Percentiles rank a stretch among this genome's conserved stretches.
Conservation (phyloP, 148 eudicot species). For the Dianthus caryophyllus region DNA sequence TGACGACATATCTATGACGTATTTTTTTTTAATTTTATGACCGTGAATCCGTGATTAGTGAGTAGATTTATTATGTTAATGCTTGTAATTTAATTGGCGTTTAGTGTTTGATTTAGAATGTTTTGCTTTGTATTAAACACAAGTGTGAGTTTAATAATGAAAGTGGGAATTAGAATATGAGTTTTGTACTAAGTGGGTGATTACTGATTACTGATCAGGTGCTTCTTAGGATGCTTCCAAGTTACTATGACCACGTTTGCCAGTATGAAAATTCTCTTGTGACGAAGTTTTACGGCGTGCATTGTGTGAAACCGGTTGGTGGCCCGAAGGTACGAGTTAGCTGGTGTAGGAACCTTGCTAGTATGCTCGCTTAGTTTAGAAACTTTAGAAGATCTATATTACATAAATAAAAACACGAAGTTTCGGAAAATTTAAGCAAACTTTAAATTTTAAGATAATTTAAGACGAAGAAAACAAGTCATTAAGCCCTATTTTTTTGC, state of each 20-base stretch:
- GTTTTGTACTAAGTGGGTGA: constrained; percentile 24
- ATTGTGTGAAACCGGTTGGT: constrained; percentile 87
- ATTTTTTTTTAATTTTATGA: neutral
- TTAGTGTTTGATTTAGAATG: constrained; percentile 2
- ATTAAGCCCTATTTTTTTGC: too few relatives aligned
- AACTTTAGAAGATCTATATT: too few relatives aligned
- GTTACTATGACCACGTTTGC: constrained; percentile 73
- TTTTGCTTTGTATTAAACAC: constrained; percentile 7
- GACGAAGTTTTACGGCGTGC: constrained; percentile 85
- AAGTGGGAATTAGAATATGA: constrained; percentile 18
- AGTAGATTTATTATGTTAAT: too few relatives aligned
- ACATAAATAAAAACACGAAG: too few relatives aligned
- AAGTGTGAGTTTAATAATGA: constrained; percentile 12
- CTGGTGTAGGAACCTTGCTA: neutral
- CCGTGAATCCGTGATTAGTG: neutral
- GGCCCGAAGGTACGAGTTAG: constrained; percentile 63
- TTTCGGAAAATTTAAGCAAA: too few relatives aligned
- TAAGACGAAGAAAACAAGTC: too few relatives aligned
- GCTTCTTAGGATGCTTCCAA: constrained; percentile 93
- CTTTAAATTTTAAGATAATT: too few relatives aligned
- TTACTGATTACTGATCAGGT: constrained; percentile 57
- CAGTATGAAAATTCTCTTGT: constrained; percentile 75
- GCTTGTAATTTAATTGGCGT: constrained; percentile 12
- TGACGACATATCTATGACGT: constrained; percentile 15
- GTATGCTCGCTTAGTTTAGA: neutral